phyloP scores from a whole-genome alignment of 192 early-diverging fungal species.

The Rhizophagus sp. region DNA sequence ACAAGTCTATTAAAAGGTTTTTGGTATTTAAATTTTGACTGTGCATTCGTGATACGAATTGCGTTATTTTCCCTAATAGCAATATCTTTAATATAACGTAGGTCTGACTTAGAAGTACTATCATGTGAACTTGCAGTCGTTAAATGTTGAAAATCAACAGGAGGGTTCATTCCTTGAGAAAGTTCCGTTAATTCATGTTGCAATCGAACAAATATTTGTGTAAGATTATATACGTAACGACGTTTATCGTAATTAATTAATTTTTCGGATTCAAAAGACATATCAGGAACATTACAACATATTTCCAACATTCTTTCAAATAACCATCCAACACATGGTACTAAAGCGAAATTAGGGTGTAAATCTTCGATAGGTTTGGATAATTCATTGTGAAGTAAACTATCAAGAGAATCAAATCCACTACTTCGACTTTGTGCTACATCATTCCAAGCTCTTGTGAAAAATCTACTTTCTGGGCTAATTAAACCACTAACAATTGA shows the following conservation, averaged over 20 bases:
- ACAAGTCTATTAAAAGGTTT: conserved; percentile 50
- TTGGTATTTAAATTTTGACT: not conserved
- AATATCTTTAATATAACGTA: conserved; percentile 36
- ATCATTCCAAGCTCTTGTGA: conserved; percentile 64
- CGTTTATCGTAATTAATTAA: conserved; percentile 71
- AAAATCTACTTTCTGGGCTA: conserved; percentile 69
- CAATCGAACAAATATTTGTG: conserved; percentile 38
- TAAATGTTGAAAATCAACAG: not conserved
- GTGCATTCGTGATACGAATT: not conserved
- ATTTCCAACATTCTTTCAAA: conserved; percentile 71
- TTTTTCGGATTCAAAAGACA: conserved; percentile 52
- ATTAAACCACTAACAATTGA: conserved; percentile 68
- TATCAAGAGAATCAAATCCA: conserved; percentile 59
- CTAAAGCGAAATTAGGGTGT: conserved; percentile 35
- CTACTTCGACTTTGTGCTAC: conserved; percentile 51
- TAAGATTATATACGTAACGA: conserved; percentile 62
- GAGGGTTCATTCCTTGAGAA: not conserved
- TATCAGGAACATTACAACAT: conserved; percentile 65
- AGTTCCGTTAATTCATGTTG: conserved; percentile 32
- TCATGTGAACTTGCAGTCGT: not conserved
- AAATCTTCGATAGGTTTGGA: not conserved
- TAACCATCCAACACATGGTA: conserved; percentile 73
- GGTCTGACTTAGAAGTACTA: not conserved
- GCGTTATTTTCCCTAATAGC: conserved; percentile 37
- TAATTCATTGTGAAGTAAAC: conserved; percentile 30